These are phyloP conservation scores for Sinapis alba DNA, from an alignment of 441 rosid species.

Conservation along the genomic window DNA sequence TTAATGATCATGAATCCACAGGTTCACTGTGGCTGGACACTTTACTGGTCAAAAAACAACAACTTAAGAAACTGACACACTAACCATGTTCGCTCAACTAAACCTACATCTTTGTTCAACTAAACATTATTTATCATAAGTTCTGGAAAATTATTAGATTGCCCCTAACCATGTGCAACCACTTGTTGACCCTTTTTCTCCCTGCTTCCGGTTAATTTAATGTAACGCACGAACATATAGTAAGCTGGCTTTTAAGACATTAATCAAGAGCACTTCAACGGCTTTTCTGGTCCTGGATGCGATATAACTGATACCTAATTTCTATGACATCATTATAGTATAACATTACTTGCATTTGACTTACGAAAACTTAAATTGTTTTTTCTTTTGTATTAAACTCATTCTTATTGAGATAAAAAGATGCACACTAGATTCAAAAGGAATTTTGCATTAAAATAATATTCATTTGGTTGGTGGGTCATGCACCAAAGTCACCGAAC, in stretches of 20 bases:
- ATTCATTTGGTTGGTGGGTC: constrained; percentile 28
- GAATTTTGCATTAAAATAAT: neutral
- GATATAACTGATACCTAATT: constrained; percentile 31
- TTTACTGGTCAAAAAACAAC: constrained; percentile 19
- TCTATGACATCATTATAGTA: constrained; percentile 15
- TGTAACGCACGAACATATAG: constrained; percentile 8
- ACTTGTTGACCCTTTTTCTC: constrained; percentile 23
- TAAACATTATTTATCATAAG: constrained; percentile 18
- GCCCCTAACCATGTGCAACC: constrained; percentile 17
- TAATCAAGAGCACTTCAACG: neutral
- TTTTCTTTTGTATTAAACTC: neutral
- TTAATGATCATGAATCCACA: constrained; percentile 11
- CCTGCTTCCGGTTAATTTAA: constrained; percentile 22
- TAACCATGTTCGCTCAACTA: constrained; percentile 38
- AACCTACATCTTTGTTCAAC: constrained; percentile 20
- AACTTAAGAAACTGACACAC: constrained; percentile 14
- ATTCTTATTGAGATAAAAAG: neutral
- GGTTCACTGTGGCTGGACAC: constrained; percentile 6
- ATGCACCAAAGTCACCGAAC: constrained; percentile 25
- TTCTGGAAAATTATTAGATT: neutral
- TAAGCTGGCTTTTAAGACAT: constrained; percentile 12
- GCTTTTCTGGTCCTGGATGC: constrained; percentile 6
- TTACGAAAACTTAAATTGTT: neutral
- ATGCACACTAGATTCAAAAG: constrained; percentile 11
- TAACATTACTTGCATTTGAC: constrained; percentile 22